phyloP scores from a whole-genome alignment of 768 basidiomycete species.

The Mycena galericulata region DNA sequence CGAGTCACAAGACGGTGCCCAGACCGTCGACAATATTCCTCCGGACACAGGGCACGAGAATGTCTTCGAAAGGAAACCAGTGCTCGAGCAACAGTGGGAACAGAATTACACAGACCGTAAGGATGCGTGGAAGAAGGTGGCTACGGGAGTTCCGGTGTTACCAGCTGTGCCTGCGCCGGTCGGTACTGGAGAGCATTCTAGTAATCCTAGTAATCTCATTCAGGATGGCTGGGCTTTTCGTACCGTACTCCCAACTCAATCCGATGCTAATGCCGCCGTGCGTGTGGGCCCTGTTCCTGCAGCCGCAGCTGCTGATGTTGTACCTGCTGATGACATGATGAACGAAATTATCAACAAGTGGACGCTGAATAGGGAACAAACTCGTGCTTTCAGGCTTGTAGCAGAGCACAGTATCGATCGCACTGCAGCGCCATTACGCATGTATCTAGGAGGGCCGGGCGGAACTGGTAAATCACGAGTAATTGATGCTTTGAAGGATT shows the following conservation, averaged over 20 bases:
- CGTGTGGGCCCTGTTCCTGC: not conserved
- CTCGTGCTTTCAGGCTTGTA: not conserved
- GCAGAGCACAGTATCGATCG: not conserved
- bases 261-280: too few relatives aligned
- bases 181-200: too few relatives aligned
- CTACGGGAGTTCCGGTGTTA: not conserved
- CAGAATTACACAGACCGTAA: not conserved
- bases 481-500: constrained; percentile 35
- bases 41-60: not conserved
- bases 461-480: constrained; percentile 47
- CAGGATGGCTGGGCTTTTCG: not conserved
- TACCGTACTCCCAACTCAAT: not conserved
- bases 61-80: not conserved
- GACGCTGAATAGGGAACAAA: not conserved
- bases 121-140: not conserved
- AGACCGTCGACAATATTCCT: too few relatives aligned
- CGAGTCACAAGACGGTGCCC: too few relatives aligned
- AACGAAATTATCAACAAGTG: not conserved
- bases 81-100: not conserved
- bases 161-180: too few relatives aligned
- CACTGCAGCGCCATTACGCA: constrained; percentile 25
- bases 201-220: not conserved
- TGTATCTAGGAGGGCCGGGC: constrained; percentile 44
- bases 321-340: not conserved
- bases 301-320: not conserved